Evolutionary conservation across 23 red algal genomes (phyloP).

Genomic region (Gracilariopsis chorda): DNA sequence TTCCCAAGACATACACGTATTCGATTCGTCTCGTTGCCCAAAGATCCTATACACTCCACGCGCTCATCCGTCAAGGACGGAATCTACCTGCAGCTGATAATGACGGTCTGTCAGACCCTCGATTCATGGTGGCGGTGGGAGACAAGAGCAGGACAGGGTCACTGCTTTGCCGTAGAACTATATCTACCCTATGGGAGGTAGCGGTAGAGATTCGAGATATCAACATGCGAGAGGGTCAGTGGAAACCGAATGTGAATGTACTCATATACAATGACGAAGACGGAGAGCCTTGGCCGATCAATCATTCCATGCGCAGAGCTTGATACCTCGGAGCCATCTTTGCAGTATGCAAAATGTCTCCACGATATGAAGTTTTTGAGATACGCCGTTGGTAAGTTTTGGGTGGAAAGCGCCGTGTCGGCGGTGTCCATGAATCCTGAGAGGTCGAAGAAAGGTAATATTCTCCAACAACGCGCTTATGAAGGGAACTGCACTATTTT

Average conservation of each 20-base stretch:
- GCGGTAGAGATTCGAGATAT: conserved; percentile 56
- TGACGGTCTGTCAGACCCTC: conserved; percentile 78
- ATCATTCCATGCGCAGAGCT: conserved; percentile 75
- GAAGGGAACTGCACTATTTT: conserved; percentile 76
- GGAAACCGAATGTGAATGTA: conserved; percentile 80
- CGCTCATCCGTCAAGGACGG: conserved; percentile 65
- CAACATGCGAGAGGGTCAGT: conserved; percentile 65
- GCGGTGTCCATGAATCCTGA: conserved; percentile 20
- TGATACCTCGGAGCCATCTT: conserved; percentile 29
- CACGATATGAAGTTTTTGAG: conserved; percentile 64
- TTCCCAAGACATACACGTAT: conserved; percentile 55
- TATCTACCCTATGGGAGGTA: conserved; percentile 71
- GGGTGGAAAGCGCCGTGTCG: conserved; percentile 65
- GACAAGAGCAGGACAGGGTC: conserved; percentile 33
- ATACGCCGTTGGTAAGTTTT: conserved; percentile 57
- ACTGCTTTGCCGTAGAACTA: conserved; percentile 48
- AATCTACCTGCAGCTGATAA: conserved; percentile 81
- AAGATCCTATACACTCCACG: conserved; percentile 60
- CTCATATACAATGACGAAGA: conserved; percentile 75
- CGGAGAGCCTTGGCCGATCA: conserved; percentile 60
- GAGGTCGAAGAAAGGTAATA: conserved; percentile 57
- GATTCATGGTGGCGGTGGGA: conserved; percentile 75
- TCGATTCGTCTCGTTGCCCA: conserved; percentile 40
- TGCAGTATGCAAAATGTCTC: conserved; percentile 53
- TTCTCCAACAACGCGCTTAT: conserved; percentile 70